phyloP scores from a whole-genome alignment of 1,284 basidiomycete species.

The Ustilago shanxiensis region DNA sequence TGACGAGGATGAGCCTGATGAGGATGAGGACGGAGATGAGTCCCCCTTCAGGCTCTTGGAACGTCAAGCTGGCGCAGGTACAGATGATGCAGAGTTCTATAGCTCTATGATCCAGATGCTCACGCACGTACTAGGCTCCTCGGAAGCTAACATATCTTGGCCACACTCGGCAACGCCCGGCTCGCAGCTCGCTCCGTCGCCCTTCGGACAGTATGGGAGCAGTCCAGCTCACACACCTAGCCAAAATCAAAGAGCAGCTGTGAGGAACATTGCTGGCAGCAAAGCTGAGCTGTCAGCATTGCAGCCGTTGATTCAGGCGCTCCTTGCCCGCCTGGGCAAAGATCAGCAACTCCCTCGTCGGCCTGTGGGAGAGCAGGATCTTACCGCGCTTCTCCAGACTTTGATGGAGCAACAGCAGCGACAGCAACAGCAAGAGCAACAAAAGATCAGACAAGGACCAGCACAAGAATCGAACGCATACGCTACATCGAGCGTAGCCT shows the following conservation, averaged over 20 bases:
- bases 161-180: slow-evolving; percentile 39
- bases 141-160: slow-evolving; percentile 44
- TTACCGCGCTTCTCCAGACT: slow-evolving; percentile 56
- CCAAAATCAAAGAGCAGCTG: slow-evolving; percentile 10
- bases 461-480: background rate
- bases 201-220: slow-evolving; percentile 32
- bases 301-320: slow-evolving; percentile 53
- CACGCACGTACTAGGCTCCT: slow-evolving; percentile 60
- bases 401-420: slow-evolving; percentile 57
- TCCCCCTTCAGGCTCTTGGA: slow-evolving; percentile 45
- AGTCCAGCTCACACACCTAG: slow-evolving; percentile 41
- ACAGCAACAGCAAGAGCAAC: slow-evolving; percentile 36
- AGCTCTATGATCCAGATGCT: slow-evolving; percentile 62
- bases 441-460: slow-evolving; percentile 3
- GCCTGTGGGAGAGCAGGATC: slow-evolving; percentile 54
- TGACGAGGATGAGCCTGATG: slow-evolving; percentile 22
- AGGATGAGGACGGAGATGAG: slow-evolving; percentile 41
- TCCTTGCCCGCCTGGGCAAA: slow-evolving; percentile 50
- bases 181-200: slow-evolving; percentile 44
- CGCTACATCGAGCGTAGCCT: background rate
- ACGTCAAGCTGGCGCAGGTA: slow-evolving; percentile 22
- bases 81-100: slow-evolving; percentile 55
- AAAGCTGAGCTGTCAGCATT: slow-evolving; percentile 37
- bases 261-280: slow-evolving; percentile 4
- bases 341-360: slow-evolving; percentile 33